These are phyloP conservation scores for Kluyveromyces marxianus DNA, from an alignment of 1,139 yeast species.

Conservation along the genomic window DNA sequence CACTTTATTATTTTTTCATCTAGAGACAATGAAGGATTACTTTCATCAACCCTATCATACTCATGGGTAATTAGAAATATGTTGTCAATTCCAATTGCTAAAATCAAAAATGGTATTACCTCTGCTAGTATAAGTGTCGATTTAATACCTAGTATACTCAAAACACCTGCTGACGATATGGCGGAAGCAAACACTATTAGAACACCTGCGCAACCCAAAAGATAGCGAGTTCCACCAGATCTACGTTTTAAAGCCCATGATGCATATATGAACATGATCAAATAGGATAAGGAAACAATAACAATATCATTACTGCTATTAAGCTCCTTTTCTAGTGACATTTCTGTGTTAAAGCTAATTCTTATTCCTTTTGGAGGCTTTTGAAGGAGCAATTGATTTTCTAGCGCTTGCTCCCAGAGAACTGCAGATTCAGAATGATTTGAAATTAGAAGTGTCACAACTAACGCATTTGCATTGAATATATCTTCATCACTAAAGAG, in stretches of 20 bases:
- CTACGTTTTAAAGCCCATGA: constrained; percentile 58
- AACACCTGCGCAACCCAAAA: constrained; percentile 77
- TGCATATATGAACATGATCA: constrained; percentile 86
- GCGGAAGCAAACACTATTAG: constrained; percentile 75
- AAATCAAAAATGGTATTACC: constrained; percentile 87
- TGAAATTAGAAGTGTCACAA: constrained; percentile 61
- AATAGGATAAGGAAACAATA: constrained; percentile 65
- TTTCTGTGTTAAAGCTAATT: constrained; percentile 72
- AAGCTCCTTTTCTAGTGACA: constrained; percentile 75
- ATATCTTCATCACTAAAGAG: constrained; percentile 62
- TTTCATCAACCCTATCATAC: constrained; percentile 46
- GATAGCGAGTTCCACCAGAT: constrained; percentile 46
- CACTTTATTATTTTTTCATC: constrained; percentile 55
- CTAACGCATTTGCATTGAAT: constrained; percentile 59
- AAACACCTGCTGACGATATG: constrained; percentile 72
- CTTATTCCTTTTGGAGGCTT: constrained; percentile 47
- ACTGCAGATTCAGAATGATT: constrained; percentile 43
- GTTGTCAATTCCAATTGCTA: constrained; percentile 94
- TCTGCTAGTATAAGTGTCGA: constrained; percentile 92
- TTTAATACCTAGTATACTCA: constrained; percentile 64
- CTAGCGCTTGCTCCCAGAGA: constrained; percentile 61
- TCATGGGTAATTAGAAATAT: constrained; percentile 82
- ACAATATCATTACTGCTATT: constrained; percentile 72
- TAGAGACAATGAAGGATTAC: constrained; percentile 38
- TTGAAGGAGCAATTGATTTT: constrained; percentile 45